phyloP scores from a whole-genome alignment of 1,284 basidiomycete genomes.

The Neolentinus lepideus region DNA sequence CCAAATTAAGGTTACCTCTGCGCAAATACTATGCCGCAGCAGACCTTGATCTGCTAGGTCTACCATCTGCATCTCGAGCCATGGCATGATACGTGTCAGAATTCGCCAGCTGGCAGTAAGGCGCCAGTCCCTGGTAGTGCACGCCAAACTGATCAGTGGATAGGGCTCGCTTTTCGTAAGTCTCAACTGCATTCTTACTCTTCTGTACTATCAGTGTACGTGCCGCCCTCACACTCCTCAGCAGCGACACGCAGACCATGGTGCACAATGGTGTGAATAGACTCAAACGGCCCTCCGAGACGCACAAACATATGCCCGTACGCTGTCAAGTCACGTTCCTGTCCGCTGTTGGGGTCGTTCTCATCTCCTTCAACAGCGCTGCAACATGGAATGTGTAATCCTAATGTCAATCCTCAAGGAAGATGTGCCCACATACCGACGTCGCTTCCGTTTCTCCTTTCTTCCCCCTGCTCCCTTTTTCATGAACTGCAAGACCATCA shows the following conservation, averaged over 20 bases:
- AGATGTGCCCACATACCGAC: too few species aligned
- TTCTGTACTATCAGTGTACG: background rate
- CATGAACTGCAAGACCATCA: too few species aligned
- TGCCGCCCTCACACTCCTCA: background rate
- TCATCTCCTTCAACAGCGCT: background rate
- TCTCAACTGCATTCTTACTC: too few species aligned
- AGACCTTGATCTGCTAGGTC: background rate
- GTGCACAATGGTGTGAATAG: background rate
- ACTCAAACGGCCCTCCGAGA: background rate
- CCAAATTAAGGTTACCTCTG: background rate
- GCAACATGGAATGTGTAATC: too few species aligned
- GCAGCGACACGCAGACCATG: background rate
- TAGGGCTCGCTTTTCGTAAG: too few species aligned
- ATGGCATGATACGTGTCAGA: background rate
- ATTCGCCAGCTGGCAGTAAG: background rate
- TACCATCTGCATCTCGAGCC: background rate
- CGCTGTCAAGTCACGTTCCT: background rate
- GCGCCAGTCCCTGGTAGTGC: background rate
- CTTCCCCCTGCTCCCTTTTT: too few species aligned
- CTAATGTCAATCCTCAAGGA: too few species aligned
- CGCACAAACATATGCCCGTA: background rate
- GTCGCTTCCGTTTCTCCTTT: too few species aligned
- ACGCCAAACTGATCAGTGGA: too few species aligned
- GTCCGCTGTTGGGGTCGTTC: background rate
- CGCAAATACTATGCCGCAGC: background rate